phyloP scores from a whole-genome alignment of 208 protist genomes.

The Leishmania arabica region DNA sequence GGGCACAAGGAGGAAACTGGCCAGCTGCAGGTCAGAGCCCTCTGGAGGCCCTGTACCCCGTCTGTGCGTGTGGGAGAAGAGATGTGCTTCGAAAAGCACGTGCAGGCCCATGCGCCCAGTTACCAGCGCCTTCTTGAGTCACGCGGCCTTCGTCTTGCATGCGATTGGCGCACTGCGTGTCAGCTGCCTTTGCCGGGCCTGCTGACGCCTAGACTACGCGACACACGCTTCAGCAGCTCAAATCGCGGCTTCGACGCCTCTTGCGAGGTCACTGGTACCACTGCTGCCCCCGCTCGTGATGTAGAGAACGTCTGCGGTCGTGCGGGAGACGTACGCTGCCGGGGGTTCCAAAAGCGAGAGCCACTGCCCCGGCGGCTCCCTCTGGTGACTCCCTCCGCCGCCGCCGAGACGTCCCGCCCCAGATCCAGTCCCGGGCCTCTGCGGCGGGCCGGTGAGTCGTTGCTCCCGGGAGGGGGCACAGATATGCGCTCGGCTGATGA shows the following conservation, averaged over 20 bases:
- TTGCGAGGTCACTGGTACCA: background rate
- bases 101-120: background rate
- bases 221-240: slow-evolving; percentile 18
- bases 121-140: background rate
- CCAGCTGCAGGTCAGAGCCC: background rate
- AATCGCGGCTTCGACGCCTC: slow-evolving; percentile 26
- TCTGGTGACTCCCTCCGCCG: background rate
- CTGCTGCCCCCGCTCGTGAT: background rate
- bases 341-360: background rate
- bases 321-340: background rate
- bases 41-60: too few relatives aligned
- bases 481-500: background rate
- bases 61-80: background rate
- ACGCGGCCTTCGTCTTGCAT: background rate
- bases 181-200: background rate
- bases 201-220: background rate
- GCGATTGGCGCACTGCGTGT: background rate
- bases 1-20: background rate
- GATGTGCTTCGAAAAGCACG: background rate
- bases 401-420: background rate
- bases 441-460: background rate
- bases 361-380: background rate
- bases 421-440: background rate
- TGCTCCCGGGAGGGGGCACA: background rate
- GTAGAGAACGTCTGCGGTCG: background rate